These are phyloP conservation scores for Ashbya aceris DNA, from an alignment of 1,139 yeast genomes.

Conservation along the genomic window DNA sequence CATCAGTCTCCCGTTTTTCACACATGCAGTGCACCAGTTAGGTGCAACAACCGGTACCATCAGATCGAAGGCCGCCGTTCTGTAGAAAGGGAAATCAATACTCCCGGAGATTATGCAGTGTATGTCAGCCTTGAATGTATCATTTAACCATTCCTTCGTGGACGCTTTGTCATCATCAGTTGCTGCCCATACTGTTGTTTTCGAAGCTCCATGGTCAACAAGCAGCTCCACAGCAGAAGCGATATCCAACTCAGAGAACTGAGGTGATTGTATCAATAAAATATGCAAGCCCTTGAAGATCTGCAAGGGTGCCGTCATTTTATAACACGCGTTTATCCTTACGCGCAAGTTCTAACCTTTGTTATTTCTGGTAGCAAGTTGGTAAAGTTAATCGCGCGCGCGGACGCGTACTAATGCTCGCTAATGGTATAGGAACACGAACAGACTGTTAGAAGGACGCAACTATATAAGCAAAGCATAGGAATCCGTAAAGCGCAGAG, in stretches of 20 bases:
- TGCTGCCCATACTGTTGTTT: slow-evolving; percentile 11
- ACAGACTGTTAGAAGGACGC: too few relatives aligned
- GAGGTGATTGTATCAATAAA: slow-evolving; percentile 35
- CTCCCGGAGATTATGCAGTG: slow-evolving; percentile 50
- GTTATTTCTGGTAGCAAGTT: too few relatives aligned
- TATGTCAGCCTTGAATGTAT: slow-evolving; percentile 17
- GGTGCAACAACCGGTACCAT: slow-evolving; percentile 65
- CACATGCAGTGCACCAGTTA: slow-evolving; percentile 52
- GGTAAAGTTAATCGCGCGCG: too few relatives aligned
- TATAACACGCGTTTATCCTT: too few relatives aligned
- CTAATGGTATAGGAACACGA: too few relatives aligned
- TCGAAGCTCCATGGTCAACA: slow-evolving; percentile 17
- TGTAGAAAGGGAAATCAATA: slow-evolving; percentile 47
- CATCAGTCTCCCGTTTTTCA: slow-evolving; percentile 36
- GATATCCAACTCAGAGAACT: slow-evolving; percentile 25
- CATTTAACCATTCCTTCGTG: slow-evolving; percentile 12
- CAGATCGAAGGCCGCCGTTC: slow-evolving; percentile 36
- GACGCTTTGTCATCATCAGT: not conserved
- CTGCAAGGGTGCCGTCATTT: slow-evolving; percentile 10
- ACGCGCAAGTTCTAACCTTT: too few relatives aligned
- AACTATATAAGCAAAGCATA: too few relatives aligned
- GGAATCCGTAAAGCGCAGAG: too few relatives aligned
- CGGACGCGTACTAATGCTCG: too few relatives aligned
- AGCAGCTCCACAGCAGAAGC: slow-evolving; percentile 21
- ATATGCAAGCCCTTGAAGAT: slow-evolving; percentile 36